Evolutionary conservation across 305 asterid species (phyloP), one percentile per base, ranked within the genome.

Genomic region (Plantago coronopus): DNA sequence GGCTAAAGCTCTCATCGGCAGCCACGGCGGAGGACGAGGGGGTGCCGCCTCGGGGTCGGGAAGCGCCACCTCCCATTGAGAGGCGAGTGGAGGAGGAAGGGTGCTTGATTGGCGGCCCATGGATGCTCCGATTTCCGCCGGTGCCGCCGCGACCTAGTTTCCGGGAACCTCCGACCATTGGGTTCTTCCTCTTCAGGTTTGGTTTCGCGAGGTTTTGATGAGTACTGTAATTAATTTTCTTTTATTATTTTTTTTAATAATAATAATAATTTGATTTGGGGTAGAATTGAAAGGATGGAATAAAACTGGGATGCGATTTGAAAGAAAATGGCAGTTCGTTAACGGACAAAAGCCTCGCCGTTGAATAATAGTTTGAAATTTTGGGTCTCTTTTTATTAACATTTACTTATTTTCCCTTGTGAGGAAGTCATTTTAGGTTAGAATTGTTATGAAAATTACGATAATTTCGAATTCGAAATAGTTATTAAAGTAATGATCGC

Each of bases 101-200:
- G 55, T 87, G 82, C 69, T 67, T 68, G 46, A 77, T 75, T 43
- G 88, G 78, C 65, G 96, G 82, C 57, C 88, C 64, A 60, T 72
- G 83, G 61, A 82, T 78, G 70, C 57, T 81, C 69, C 96, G 81
- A 67, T 84, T 89, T 17, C 80, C 84, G 61, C 70, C 86, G 72
- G n/a, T n/a, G n/a, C 87, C 86, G 76, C 93, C 87, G 48, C 95
- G 85, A 67, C 95, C 94, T 56, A 79, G 75, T 79, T 89, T 93
- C 2, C 91, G 85, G 77, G 96, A 46, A 51, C 81, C 80, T 17
- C 96, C 91, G 72, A 80, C 81, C 99, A 93, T 93, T 74, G 66
- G 59, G 62, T 59, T 27, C 65, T 7, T 34, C 13, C 12, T 34
- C 40, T 7, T 34, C 40, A 34, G 40, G 40, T 34, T 34, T 34